Conservation (phyloP, 2,329 filamentous ascomycete genomes). For the Chrysosphaeria jannelii region DNA sequence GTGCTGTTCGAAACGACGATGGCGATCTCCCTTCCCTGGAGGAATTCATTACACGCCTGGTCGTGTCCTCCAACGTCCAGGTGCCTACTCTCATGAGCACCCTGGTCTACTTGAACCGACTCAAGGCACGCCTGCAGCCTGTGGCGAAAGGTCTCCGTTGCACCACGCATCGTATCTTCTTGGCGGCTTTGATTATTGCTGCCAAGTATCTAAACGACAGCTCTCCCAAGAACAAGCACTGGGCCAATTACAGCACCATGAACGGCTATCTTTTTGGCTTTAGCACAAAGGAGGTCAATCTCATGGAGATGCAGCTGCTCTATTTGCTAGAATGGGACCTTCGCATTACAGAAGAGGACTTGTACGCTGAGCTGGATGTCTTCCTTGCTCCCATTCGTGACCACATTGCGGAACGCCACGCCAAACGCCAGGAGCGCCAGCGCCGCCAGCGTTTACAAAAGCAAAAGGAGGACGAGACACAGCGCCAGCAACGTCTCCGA, state of each 20-base stretch:
- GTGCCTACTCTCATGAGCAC: conserved; percentile 93
- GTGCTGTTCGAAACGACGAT: conserved; percentile 15
- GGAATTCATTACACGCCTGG: conserved; percentile 72
- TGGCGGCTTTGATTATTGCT: conserved; percentile 56
- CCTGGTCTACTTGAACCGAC: conserved; percentile 66
- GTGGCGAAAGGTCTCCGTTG: conserved; percentile 90
- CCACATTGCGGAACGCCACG: conserved; percentile 19
- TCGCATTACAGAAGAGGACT: conserved; percentile 54
- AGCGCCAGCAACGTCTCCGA: conserved; percentile 6
- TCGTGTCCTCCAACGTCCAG: conserved; percentile 82
- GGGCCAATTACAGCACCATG: conserved; percentile 70
- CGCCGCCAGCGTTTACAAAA: conserved; percentile 13
- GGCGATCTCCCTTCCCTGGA: conserved; percentile 47
- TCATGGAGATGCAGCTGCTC: conserved; percentile 97
- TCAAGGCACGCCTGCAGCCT: conserved; percentile 62
- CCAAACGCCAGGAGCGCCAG: conserved; percentile 16
- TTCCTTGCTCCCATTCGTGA: conserved; percentile 67
- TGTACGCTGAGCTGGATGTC: conserved; percentile 60
- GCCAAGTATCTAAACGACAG: conserved; percentile 98
- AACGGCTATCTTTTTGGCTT: conserved; percentile 48
- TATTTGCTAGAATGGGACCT: conserved; percentile 89
- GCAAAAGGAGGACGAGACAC: conserved; percentile 6
- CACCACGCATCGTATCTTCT: conserved; percentile 92
- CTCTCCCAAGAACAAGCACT: conserved; percentile 99
- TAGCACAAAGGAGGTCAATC: conserved; percentile 81